These are phyloP conservation scores for Xylaria acuta DNA, from an alignment of 495 filamentous ascomycete genomes.

Conservation along the genomic window DNA sequence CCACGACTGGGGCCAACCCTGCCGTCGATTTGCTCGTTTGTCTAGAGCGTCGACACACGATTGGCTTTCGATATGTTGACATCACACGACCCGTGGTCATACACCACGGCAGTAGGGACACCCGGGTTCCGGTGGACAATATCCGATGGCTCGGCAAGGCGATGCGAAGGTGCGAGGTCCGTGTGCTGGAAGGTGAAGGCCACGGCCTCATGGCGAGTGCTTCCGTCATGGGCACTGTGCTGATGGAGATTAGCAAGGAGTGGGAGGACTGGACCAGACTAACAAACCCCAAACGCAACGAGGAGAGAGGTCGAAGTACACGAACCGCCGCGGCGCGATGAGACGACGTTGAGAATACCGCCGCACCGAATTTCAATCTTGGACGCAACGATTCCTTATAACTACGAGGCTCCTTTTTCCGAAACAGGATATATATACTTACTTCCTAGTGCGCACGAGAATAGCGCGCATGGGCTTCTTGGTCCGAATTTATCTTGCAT, in stretches of 20 bases:
- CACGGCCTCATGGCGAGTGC: conserved; percentile 98
- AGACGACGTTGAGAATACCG: not conserved
- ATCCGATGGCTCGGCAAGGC: conserved; percentile 92
- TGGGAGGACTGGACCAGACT: conserved; percentile 91
- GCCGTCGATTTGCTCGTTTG: conserved; percentile 93
- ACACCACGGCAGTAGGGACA: conserved; percentile 91
- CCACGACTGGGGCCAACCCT: conserved; percentile 90
- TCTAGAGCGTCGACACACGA: conserved; percentile 86
- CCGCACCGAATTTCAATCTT: not conserved
- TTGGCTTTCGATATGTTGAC: conserved; percentile 97
- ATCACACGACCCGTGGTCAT: conserved; percentile 90
- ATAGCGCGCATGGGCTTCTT: not conserved
- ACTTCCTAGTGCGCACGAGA: not conserved
- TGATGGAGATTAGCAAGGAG: conserved; percentile 92
- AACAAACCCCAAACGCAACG: conserved; percentile 37
- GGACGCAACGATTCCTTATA: not conserved
- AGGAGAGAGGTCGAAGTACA: conserved; percentile 39
- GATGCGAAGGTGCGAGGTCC: conserved; percentile 91
- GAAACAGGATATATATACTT: not conserved
- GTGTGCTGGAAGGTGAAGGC: conserved; percentile 89
- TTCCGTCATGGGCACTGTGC: conserved; percentile 85
- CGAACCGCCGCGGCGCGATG: conserved; percentile 26
- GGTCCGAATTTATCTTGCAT: not conserved
- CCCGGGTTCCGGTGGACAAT: conserved; percentile 92
- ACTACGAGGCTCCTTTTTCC: not conserved